Percentiles rank a stretch among this genome's conserved stretches.
Conservation (phyloP, 2,329 filamentous ascomycete species). For the Alternaria solani region DNA sequence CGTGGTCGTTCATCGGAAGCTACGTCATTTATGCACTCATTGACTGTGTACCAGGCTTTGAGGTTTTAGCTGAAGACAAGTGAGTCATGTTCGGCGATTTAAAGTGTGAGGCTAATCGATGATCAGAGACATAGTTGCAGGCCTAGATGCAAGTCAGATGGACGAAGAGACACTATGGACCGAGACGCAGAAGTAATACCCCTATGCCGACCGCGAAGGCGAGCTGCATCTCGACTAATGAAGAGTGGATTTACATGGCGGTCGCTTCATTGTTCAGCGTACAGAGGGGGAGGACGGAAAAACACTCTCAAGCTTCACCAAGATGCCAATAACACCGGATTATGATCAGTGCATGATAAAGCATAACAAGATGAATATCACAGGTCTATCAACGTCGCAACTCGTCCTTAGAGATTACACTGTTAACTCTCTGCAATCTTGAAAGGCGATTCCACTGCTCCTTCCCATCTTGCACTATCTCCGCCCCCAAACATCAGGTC, state of each 20-base stretch:
- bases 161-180: conserved; percentile 56
- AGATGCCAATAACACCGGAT: not conserved
- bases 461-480: not conserved
- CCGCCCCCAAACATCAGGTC: not conserved
- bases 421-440: no score
- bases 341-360: no score
- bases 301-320: not conserved
- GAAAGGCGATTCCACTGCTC: no score
- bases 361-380: not conserved
- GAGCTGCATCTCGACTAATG: conserved; percentile 39
- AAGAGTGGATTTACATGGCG: not conserved
- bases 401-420: no score
- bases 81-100: conserved; percentile 46
- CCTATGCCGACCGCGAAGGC: conserved; percentile 41
- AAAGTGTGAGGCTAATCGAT: conserved; percentile 12
- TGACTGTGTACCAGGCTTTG: conserved; percentile 62
- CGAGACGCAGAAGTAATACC: conserved; percentile 48
- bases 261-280: not conserved
- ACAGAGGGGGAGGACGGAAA: not conserved
- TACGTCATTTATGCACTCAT: conserved; percentile 61
- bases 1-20: conserved; percentile 60
- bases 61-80: conserved; percentile 63
- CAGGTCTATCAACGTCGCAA: not conserved
- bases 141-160: conserved; percentile 61
- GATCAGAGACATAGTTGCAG: conserved; percentile 56